Base-by-base conservation (phyloP, 306 rosid genomes). In the Pyrus communis region DNA sequence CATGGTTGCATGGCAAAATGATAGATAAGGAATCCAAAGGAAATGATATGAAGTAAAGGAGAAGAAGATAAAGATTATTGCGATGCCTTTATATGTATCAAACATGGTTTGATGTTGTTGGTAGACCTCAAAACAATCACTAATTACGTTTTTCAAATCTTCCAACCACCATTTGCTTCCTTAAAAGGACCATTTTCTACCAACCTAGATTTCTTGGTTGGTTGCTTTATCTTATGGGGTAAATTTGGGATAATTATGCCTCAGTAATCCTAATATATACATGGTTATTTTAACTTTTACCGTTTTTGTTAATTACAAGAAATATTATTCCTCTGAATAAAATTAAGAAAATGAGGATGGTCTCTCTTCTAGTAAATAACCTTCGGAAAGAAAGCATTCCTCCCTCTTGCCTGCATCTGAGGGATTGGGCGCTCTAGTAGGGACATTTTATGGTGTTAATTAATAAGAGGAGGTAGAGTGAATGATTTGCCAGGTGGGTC, bases 1-100 rank as follows among this genome's bases (percentile, higher is more conserved):
- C 96, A 91, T 91, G 96, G 75, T 74, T 83, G 87, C 89, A 82
- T 85, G 91, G 83, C 81, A 80, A 69, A 72, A 59, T 6, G 18
- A 78, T 69, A 71, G 54, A 57, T 27, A 22, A 57, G 69, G 82
- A 76, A 80, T 78, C 82, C 67, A 68, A 85, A 74, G 87, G 51
- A 11, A 57, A 22, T 55, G 10, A 57, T 57, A 60, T 57, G 67
- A 38, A 67, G 21, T 49, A 49, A 49, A 49, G 55, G 55, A 69
- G 77, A 31, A 33, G 27, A 65, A 62, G 46, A 79, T 51, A 59
- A 62, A 4, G 23, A 73, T 35, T 57, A 13, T 73, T 33, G 45
- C 30, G 21, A 30, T 64, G 43, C 69, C 21, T 23, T 82, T 9
- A 18, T 70, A 3, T 19, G n/a, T 27, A 70, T 78, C 76, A 77